Evolutionary conservation across 73 alveolate species (phyloP), one percentile per base, ranked within the genome.

Genomic region (Paramecium caudatum): DNA sequence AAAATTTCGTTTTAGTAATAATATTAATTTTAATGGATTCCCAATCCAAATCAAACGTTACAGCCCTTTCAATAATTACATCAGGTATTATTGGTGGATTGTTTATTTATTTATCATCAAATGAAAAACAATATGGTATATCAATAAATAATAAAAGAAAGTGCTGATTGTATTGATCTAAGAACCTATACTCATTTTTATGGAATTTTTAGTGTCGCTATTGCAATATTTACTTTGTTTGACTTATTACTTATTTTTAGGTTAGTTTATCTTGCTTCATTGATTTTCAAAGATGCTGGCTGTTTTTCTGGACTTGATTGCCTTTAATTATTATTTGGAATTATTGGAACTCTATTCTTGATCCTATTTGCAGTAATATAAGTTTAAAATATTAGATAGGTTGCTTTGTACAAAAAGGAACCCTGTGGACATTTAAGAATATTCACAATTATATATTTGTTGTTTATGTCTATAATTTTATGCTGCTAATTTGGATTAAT

Each of bases 271-370:
- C 30, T 55, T 10, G 61, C 61, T 5, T 55, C 80, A 23, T 4
- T 55, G 2, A 21, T 23, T 0, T 21, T 55, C 9, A 55, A 55
- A 23, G 80, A 55, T 55, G 80, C 23, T 27, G 80, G 46, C 9
- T 55, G 80, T 21, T 27, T 27, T 55, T 55, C 80, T 2, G 80
- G 80, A 3, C 23, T 55, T 27, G 80, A 55, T 55, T 55, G 80
- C 7, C 23, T 55, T 3, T 21, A 55, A 2, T 10, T 55, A 27
- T 23, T 55, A 7, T 55, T 43, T 55, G 80, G 80, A 55, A 55
- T 55, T 1, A 43, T 55, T 7, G 80, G 80, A 21, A 43, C 30
- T 23, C 10, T 55, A 10, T 55, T 55, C n/a, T 27, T 55, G 1
- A 6, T 55, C 1, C 30, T 55, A 25, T 55, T 55, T 21, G 80